phyloP scores from a whole-genome alignment of 129 eudicot genomes.

The Glebionis coronaria region DNA sequence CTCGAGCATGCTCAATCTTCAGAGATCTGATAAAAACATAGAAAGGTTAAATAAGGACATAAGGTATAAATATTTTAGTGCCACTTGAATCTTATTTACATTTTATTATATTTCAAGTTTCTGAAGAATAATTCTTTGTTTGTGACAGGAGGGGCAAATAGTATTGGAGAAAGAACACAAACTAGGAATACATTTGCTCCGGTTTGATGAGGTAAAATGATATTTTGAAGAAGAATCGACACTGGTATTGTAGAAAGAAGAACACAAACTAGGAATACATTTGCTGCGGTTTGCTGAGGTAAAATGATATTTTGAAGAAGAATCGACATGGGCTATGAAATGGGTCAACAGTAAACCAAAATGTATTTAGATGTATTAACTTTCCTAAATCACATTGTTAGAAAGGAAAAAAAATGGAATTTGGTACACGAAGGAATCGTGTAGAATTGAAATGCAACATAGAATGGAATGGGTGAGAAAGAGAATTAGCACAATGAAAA shows the following conservation, averaged over 20 bases:
- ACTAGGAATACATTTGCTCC: slow-evolving; percentile 79
- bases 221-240: background rate
- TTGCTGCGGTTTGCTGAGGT: slow-evolving; percentile 89
- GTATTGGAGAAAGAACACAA: slow-evolving; percentile 61
- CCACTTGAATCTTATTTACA: background rate
- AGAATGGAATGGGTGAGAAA: too few relatives aligned
- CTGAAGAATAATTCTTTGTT: background rate
- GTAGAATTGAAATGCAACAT: too few relatives aligned
- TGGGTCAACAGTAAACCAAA: too few relatives aligned
- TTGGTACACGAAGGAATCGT: too few relatives aligned
- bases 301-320: slow-evolving; percentile 10
- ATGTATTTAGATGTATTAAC: too few relatives aligned
- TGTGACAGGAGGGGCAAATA: slow-evolving; percentile 48
- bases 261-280: slow-evolving; percentile 73
- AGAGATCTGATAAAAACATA: slow-evolving; percentile 84
- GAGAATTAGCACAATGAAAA: too few relatives aligned
- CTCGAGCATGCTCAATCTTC: slow-evolving; percentile 85
- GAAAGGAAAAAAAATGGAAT: too few relatives aligned
- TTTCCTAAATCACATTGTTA: too few relatives aligned
- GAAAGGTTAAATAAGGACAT: slow-evolving; percentile 75
- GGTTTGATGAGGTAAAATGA: slow-evolving; percentile 71
- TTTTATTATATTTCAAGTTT: background rate
- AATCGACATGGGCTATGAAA: too few relatives aligned
- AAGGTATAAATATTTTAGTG: background rate
- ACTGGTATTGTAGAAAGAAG: slow-evolving; percentile 58